phyloP scores from a whole-genome alignment of 169 alveolate species.

The Babesia divergens region DNA sequence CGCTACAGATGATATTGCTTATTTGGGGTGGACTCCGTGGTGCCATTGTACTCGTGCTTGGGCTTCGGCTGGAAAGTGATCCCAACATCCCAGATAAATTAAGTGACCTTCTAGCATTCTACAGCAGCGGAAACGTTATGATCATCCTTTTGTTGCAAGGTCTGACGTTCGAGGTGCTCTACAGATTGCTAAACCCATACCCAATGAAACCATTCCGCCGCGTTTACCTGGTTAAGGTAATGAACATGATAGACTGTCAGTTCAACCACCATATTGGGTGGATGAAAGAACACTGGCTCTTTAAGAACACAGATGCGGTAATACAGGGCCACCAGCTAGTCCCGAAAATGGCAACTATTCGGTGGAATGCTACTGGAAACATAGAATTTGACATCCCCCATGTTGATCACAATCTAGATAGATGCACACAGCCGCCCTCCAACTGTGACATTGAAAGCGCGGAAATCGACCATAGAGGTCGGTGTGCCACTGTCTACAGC shows the following conservation, averaged over 20 bases:
- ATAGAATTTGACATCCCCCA: conserved; percentile 64
- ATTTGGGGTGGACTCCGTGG: conserved; percentile 92
- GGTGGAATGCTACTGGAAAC: conserved; percentile 73
- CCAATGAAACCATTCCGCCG: conserved; percentile 84
- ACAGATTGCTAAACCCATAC: conserved; percentile 79
- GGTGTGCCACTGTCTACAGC: conserved; percentile 8
- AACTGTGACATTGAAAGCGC: background rate
- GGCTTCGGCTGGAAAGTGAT: conserved; percentile 86
- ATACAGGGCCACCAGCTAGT: conserved; percentile 70
- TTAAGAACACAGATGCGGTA: conserved; percentile 77
- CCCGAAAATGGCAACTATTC: conserved; percentile 72
- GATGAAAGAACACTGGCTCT: conserved; percentile 79
- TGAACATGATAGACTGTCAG: conserved; percentile 80
- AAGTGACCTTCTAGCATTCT: conserved; percentile 83
- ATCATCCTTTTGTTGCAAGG: conserved; percentile 84
- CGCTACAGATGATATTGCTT: conserved; percentile 67
- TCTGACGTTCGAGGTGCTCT: conserved; percentile 82
- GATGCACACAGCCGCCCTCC: background rate
- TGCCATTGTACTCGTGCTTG: conserved; percentile 87
- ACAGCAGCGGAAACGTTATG: conserved; percentile 87
- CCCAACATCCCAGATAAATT: conserved; percentile 66
- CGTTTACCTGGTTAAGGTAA: conserved; percentile 81
- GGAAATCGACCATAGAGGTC: background rate
- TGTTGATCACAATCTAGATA: conserved; percentile 13
- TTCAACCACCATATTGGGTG: conserved; percentile 67